A percentile compares a stretch with the other conserved stretches of the same genome.
These are phyloP conservation scores for Aureobasidium namibiae DNA, from an alignment of 2,329 filamentous ascomycete genomes.

Conservation along the genomic window DNA sequence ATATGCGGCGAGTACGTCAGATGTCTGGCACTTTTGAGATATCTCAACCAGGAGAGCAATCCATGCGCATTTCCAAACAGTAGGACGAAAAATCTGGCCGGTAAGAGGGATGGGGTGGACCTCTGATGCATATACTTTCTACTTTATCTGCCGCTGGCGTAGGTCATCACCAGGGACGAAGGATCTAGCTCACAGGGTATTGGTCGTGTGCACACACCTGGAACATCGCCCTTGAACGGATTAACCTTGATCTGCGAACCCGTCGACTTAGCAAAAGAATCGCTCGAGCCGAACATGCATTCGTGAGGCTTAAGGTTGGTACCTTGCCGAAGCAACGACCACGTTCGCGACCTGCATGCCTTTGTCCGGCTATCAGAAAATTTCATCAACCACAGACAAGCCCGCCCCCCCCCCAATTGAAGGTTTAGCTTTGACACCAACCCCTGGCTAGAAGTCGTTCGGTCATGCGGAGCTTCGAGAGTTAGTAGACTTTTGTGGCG, in stretches of 20 bases:
- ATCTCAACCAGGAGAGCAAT: background rate
- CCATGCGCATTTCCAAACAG: background rate
- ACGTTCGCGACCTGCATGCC: background rate
- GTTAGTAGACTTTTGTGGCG: background rate
- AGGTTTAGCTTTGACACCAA: background rate
- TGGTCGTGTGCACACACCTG: background rate
- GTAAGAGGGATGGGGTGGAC: background rate
- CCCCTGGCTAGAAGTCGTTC: background rate
- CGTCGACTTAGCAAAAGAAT: background rate
- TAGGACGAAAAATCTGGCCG: background rate
- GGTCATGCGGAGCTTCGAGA: background rate
- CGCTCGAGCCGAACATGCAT: background rate
- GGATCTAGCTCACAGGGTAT: background rate
- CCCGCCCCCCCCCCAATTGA: too few relatives aligned
- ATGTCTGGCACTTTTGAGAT: background rate
- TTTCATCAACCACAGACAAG: background rate
- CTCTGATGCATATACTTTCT: background rate
- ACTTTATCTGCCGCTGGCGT: background rate
- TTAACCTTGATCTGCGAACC: background rate
- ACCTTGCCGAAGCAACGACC: conserved; percentile 5
- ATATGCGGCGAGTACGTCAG: background rate
- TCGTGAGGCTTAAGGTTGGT: background rate
- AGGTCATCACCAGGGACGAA: background rate
- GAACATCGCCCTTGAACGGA: background rate
- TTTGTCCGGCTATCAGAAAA: background rate